Percentiles rank a stretch among this genome's conserved stretches.
Conservation (phyloP, 805 yeast species). For the Nakazawaea peltata region DNA sequence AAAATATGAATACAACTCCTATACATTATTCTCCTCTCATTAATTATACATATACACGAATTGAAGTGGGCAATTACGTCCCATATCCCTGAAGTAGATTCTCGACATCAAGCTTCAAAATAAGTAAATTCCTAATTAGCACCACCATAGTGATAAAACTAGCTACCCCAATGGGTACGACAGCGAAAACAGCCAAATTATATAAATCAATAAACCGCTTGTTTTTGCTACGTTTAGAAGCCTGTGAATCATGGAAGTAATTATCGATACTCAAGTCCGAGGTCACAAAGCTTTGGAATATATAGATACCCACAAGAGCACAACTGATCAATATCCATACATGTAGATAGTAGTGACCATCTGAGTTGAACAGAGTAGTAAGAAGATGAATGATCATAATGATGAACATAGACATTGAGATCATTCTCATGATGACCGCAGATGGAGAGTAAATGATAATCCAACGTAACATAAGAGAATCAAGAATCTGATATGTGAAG, state of each 20-base stretch:
- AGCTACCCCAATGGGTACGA: conserved; percentile 95
- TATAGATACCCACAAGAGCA: conserved; percentile 69
- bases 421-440: conserved; percentile 83
- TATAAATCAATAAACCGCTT: conserved; percentile 77
- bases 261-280: conserved; percentile 49
- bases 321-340: conserved; percentile 92
- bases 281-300: conserved; percentile 82
- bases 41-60: too few relatives aligned
- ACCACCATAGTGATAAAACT: conserved; percentile 90
- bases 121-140: conserved; percentile 63
- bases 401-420: conserved; percentile 71
- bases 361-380: conserved; percentile 60
- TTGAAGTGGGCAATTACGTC: too few relatives aligned
- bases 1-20: too few relatives aligned
- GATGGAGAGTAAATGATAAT: conserved; percentile 81
- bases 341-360: conserved; percentile 67
- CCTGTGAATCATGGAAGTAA: conserved; percentile 13
- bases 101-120: conserved; percentile 58
- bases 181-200: conserved; percentile 90
- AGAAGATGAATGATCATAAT: conserved; percentile 64
- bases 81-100: too few relatives aligned
- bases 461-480: conserved; percentile 90
- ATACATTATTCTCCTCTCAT: too few relatives aligned
- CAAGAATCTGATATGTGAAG: conserved; percentile 74
- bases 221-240: conserved; percentile 19